Evolutionary conservation across 176 grass and related monocot species (phyloP).

Genomic region (Oryza coarctata): DNA sequence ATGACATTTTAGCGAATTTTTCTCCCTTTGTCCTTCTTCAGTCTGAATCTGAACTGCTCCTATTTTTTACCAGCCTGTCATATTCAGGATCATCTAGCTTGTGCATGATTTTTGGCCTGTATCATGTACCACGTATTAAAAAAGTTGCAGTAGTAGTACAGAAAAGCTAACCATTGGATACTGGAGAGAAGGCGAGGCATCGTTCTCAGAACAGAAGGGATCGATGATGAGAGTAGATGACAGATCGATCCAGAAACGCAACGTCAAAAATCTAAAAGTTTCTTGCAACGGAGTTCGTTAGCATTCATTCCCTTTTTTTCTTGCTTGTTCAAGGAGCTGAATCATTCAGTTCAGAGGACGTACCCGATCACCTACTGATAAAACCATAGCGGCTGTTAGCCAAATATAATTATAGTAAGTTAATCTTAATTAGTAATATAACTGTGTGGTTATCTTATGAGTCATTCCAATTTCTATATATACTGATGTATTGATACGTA

Average conservation of each 20-base stretch:
- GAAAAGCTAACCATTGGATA: not conserved
- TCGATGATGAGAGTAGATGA: not conserved
- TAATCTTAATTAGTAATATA: no score
- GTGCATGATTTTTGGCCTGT: not conserved
- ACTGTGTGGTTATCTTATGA: no score
- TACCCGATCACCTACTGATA: not conserved
- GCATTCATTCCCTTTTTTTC: slow-evolving; percentile 7
- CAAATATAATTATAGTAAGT: no score
- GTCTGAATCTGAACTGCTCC: not conserved
- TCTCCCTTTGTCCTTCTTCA: not conserved
- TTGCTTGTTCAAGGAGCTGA: slow-evolving; percentile 23
- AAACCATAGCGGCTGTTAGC: no score
- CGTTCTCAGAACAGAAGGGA: slow-evolving; percentile 29
- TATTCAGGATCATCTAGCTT: not conserved
- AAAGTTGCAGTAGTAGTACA: not conserved
- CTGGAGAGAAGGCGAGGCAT: slow-evolving; percentile 21
- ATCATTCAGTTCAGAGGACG: not conserved
- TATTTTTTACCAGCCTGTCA: not conserved
- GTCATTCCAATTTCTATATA: no score
- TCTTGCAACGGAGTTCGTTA: not conserved
- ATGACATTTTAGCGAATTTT: not conserved
- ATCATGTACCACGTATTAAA: not conserved
- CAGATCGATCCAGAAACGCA: not conserved
- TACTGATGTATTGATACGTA: no score
- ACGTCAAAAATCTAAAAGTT: not conserved